These are phyloP conservation scores for Fusarium goolgardi DNA, from an alignment of 2,329 filamentous ascomycete genomes.

Conservation along the genomic window DNA sequence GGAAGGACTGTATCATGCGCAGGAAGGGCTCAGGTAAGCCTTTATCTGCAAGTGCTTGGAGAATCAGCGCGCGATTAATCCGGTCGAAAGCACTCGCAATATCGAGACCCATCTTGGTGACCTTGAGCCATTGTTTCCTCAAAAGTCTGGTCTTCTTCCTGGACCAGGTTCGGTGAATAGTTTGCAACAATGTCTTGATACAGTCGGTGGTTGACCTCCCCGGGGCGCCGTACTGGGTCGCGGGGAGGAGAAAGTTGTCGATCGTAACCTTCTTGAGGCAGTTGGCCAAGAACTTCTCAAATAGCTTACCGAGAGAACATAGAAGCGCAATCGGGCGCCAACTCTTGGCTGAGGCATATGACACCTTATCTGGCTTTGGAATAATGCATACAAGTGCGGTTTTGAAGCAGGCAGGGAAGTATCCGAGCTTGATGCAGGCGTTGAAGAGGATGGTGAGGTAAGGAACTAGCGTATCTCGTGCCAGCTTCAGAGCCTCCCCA, in stretches of 20 bases:
- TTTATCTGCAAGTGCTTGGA: not conserved
- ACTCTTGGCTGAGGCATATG: conserved; percentile 13
- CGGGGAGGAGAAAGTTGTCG: not conserved
- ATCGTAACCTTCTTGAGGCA: not conserved
- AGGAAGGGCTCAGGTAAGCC: conserved; percentile 10
- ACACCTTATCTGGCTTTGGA: conserved; percentile 10
- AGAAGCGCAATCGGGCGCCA: conserved; percentile 21
- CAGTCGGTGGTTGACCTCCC: not conserved
- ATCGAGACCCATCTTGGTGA: conserved; percentile 20
- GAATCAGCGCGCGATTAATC: not conserved
- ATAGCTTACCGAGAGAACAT: conserved; percentile 5
- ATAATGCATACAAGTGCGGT: conserved; percentile 6
- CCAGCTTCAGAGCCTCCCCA: conserved; percentile 16
- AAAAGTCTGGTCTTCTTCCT: not conserved
- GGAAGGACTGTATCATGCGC: conserved; percentile 15
- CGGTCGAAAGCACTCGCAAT: conserved; percentile 23
- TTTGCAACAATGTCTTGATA: not conserved
- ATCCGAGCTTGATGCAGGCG: conserved; percentile 3
- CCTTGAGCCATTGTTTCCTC: accelerated
- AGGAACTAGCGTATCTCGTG: not conserved
- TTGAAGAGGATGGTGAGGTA: conserved; percentile 9
- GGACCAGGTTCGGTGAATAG: not conserved
- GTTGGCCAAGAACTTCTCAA: conserved; percentile 10
- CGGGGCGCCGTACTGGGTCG: not conserved
- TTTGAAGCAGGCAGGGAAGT: conserved; percentile 23